phyloP scores from a whole-genome alignment of 768 basidiomycete genomes.

The Dendrothele bispora region DNA sequence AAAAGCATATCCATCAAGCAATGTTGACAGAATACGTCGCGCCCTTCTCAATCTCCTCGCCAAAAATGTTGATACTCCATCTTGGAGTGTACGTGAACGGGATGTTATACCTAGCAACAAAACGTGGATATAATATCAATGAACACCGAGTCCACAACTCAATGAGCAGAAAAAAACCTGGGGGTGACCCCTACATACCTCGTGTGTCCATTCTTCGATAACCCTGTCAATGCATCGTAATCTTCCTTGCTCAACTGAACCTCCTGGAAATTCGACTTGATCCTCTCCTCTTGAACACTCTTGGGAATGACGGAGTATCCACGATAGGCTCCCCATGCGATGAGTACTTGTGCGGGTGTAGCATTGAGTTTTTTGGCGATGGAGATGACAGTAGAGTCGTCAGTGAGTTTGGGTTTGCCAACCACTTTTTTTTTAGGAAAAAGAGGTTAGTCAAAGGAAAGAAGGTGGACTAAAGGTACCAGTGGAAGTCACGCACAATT shows the following conservation, averaged over 20 bases:
- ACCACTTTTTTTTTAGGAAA: constrained; percentile 35
- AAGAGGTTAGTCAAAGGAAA: neutral
- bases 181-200: constrained; percentile 23
- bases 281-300: constrained; percentile 69
- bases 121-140: too few relatives aligned
- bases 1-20: too few relatives aligned
- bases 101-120: constrained; percentile 53
- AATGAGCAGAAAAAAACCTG: neutral
- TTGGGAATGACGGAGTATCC: constrained; percentile 87
- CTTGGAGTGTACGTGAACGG: constrained; percentile 56
- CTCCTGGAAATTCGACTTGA: constrained; percentile 78
- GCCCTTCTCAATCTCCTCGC: constrained; percentile 55
- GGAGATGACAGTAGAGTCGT: constrained; percentile 57
- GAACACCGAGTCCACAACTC: too few relatives aligned
- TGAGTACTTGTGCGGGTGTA: constrained; percentile 77
- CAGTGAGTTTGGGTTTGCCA: constrained; percentile 66
- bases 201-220: constrained; percentile 48
- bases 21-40: constrained; percentile 36
- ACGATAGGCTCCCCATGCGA: constrained; percentile 77
- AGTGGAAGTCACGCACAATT: constrained; percentile 60
- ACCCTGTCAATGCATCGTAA: constrained; percentile 54
- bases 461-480: too few relatives aligned
- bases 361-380: constrained; percentile 64
- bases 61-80: constrained; percentile 78
- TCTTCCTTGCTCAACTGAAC: constrained; percentile 66